A percentile compares a stretch with the other conserved stretches of the same genome.
These are phyloP conservation scores for Glaciozyma antarctica DNA, from an alignment of 768 basidiomycete genomes.

Conservation along the genomic window DNA sequence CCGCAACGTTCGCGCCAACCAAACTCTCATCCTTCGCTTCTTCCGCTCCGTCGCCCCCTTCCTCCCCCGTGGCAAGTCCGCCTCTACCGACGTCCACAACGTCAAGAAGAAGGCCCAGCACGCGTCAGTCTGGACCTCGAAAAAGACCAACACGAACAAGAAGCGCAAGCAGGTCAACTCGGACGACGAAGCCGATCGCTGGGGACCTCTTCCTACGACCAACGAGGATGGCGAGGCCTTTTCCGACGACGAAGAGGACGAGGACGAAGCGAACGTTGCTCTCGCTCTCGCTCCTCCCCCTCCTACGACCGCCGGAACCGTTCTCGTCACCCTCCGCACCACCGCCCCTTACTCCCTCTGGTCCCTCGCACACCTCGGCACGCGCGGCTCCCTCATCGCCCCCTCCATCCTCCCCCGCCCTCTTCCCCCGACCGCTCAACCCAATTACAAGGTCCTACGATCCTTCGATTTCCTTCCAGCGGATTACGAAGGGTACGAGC, in stretches of 20 bases:
- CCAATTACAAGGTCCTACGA: constrained; percentile 54
- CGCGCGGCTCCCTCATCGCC: constrained; percentile 26
- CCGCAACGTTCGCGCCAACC: constrained; percentile 83
- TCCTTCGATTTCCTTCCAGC: constrained; percentile 68
- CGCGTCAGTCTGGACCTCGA: not conserved
- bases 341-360: constrained; percentile 79
- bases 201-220: constrained; percentile 28
- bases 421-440: not conserved
- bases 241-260: constrained; percentile 32
- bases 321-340: constrained; percentile 79
- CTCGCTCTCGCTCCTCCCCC: constrained; percentile 18
- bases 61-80: constrained; percentile 47
- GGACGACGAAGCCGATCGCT: not conserved
- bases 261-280: not conserved
- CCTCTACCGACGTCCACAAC: not conserved
- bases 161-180: constrained; percentile 4
- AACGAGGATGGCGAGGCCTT: constrained; percentile 45
- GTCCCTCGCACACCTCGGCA: constrained; percentile 44
- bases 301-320: constrained; percentile 41
- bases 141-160: not conserved
- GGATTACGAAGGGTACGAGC: constrained; percentile 75
- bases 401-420: constrained; percentile 29
- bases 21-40: constrained; percentile 70
- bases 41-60: constrained; percentile 60
- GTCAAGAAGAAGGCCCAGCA: not conserved